Base-by-base conservation (phyloP, 148 eudicot species). In the Drosera capensis region DNA sequence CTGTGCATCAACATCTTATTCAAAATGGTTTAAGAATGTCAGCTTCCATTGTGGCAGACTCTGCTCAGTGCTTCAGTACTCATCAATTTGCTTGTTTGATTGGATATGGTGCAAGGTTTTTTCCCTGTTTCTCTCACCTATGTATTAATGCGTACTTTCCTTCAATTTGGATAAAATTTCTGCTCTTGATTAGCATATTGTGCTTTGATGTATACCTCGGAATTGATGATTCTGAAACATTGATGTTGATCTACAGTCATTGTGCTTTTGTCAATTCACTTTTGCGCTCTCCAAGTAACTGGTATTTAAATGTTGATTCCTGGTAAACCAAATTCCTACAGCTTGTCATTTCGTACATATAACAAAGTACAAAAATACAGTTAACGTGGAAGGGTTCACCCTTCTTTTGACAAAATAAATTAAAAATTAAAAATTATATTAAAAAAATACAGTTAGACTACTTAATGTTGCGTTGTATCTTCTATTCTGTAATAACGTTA, bases 21-120 rank as follows among this genome's bases (percentile, higher is more conserved):
- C 94, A 85, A 62, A 90, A 81, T 81, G 99, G 99, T 20, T 62
- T 90, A 54, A 73, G 99, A 62, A 90, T 74, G 82, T 77, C 82
- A 45, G 85, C 87, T 67, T 90, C 99, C 31, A 90, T 90, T 66
- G 76, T 90, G 50, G 99, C 80, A 50, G 95, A 90, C 48, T 78
- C 99, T 54, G 99, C 95, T 68, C 99, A 90, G 73, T 85, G 99
- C 71, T 90, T 90, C 71, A 90, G 99, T 58, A 90, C 99, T 44
- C 99, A 90, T 60, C 99, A 90, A 48, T 90, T 90, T 74, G 99
- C 99, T 51, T 90, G 99, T 65, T 69, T 90, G 64, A 79, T 90
- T 39, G 99, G 95, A 70, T 90, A 80, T 70, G 99, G 99, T 56
- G 95, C 99, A 70, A 90, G 99, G 99, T 90, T 44, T 41, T 20